Conservation (phyloP, 768 basidiomycete species). For the Leccinum fibrillosum region DNA sequence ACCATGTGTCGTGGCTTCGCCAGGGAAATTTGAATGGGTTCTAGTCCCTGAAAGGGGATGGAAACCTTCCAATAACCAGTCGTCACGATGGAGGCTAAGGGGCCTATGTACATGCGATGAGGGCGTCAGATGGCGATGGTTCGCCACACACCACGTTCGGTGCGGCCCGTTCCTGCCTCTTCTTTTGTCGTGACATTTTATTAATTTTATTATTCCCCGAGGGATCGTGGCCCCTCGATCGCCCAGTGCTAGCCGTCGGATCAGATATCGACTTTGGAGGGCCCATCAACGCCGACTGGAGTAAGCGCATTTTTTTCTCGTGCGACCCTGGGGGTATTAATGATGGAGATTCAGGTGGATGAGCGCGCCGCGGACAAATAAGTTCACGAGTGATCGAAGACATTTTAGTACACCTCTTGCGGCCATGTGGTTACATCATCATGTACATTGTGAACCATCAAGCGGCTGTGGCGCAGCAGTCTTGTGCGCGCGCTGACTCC, state of each 20-base stretch:
- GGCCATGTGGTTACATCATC: background rate
- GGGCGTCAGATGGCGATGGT: conserved; percentile 1
- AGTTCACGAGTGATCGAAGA: background rate
- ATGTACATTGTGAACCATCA: background rate
- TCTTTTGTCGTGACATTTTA: background rate
- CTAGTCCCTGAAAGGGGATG: conserved; percentile 10
- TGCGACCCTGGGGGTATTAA: background rate
- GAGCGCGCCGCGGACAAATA: conserved; percentile 13
- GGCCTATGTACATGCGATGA: conserved; percentile 2
- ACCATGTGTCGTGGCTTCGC: conserved; percentile 10
- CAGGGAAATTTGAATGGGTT: conserved; percentile 16
- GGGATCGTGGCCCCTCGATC: conserved; percentile 6
- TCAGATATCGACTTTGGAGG: conserved; percentile 1
- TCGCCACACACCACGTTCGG: conserved; percentile 6
- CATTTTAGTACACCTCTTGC: background rate
- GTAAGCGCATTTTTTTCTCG: background rate
- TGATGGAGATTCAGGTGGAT: background rate
- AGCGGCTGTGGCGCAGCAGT: conserved; percentile 12
- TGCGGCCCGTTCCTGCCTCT: background rate
- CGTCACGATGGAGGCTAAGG: background rate
- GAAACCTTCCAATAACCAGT: background rate
- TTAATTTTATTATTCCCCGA: background rate
- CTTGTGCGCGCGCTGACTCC: background rate
- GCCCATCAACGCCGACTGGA: background rate
- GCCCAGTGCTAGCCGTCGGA: conserved; percentile 7